Percentiles rank a stretch among this genome's conserved stretches.
phyloP scores from a whole-genome alignment of 2,329 filamentous ascomycete species.

The Anthostomella pinea region DNA sequence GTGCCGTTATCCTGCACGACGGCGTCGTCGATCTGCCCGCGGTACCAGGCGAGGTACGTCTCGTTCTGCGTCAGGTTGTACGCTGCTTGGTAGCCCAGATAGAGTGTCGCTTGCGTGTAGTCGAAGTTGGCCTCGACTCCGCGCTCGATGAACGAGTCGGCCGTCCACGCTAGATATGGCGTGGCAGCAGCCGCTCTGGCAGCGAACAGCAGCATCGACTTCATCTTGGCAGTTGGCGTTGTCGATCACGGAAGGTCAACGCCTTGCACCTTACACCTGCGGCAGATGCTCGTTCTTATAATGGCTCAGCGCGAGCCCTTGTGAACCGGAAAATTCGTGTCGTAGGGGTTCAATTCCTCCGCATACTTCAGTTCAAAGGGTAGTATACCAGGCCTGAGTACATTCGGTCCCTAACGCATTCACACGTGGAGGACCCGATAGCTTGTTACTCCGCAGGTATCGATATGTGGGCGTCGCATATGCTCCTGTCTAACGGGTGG shows the following conservation, averaged over 20 bases:
- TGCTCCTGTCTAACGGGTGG: slow-evolving; percentile 1
- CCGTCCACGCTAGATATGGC: slow-evolving; percentile 38
- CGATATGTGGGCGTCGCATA: no score
- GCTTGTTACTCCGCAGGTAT: no score
- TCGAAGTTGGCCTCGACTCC: slow-evolving; percentile 38
- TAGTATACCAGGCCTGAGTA: no score
- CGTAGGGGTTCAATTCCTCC: no score
- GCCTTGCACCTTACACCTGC: no score
- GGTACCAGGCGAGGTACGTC: slow-evolving; percentile 43
- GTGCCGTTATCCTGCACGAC: slow-evolving; percentile 47
- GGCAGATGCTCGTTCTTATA: no score
- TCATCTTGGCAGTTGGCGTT: slow-evolving; percentile 16
- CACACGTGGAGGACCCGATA: no score
- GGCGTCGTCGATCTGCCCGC: slow-evolving; percentile 44
- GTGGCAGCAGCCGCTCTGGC: slow-evolving; percentile 13
- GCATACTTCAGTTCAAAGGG: no score
- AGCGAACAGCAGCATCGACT: slow-evolving; percentile 12
- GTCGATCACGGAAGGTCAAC: background rate
- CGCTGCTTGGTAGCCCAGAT: slow-evolving; percentile 45
- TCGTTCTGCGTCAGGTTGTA: slow-evolving; percentile 42
- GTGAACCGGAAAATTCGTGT: no score
- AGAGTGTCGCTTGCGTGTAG: slow-evolving; percentile 45
- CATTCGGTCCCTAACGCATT: no score
- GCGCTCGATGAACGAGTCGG: slow-evolving; percentile 44
- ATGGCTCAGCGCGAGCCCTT: no score